phyloP scores from a whole-genome alignment of 148 eudicot species.

The Oxyria digyna region DNA sequence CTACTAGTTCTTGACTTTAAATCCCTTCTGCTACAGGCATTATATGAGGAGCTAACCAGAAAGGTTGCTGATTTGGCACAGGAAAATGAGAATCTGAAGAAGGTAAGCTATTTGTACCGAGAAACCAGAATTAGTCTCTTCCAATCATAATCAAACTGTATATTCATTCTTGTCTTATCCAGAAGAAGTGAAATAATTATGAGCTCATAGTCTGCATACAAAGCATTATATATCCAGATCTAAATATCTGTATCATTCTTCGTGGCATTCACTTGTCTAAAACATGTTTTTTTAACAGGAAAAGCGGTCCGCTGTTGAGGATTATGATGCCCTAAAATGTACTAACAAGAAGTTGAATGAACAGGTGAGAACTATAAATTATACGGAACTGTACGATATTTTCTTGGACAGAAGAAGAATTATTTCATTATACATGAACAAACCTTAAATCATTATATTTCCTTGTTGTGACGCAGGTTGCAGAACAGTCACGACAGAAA shows the following conservation, averaged over 20 bases:
- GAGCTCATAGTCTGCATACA: neutral
- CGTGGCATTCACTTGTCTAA: neutral
- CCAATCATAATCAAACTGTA: neutral
- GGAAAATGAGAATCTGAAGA: constrained; percentile 59
- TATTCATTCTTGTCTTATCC: neutral
- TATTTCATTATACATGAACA: neutral
- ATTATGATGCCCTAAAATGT: constrained; percentile 37
- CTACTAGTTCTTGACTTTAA: neutral
- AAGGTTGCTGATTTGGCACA: constrained; percentile 39
- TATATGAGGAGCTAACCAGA: constrained; percentile 42
- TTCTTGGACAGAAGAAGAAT: too few relatives aligned
- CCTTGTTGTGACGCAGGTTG: constrained; percentile 26
- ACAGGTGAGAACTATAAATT: constrained; percentile 24
- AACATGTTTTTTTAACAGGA: constrained; percentile 22
- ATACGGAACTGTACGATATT: too few relatives aligned
- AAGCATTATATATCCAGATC: neutral
- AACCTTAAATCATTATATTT: neutral
- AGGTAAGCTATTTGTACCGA: constrained; percentile 20
- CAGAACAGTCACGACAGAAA: constrained; percentile 18
- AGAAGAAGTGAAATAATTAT: neutral
- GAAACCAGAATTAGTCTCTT: neutral
- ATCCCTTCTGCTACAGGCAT: constrained; percentile 26
- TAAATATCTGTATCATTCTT: neutral
- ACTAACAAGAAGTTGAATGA: constrained; percentile 40
- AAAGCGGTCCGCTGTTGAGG: constrained; percentile 36